Base-by-base conservation (phyloP, 305 asterid genomes). In the Rubia balearica region DNA sequence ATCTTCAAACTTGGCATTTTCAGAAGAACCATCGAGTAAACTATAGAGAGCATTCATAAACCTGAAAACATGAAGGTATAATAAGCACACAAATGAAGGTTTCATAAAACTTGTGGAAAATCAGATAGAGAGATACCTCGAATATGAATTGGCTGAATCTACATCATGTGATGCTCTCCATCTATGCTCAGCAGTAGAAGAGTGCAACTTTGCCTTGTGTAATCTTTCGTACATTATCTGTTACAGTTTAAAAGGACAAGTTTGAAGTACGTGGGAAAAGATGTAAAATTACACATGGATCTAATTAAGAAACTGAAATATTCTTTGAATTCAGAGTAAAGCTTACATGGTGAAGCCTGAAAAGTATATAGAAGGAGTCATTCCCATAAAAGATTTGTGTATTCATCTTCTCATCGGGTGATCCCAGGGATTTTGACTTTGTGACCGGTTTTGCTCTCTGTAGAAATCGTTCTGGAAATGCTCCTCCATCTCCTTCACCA, bases 261-360 rank as follows among this genome's bases (percentile, higher is more conserved):
- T 8, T 71, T 40, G 66, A 22, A 62, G 71, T 51, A 22, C 65
- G 68, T 65, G 61, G 63, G 5, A 71, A 51, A 59, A 61, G 40
- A 33, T 24, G 36, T 46, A 22, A 33, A 55, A 19, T 36, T 22
- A 77, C 13, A 43, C 6, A 61, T 19, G 49, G 71, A 76, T 42
- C 42, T 30, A 76, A 13, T 33, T 8, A 55, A 13, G 65, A 16
- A 65, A 57, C 71, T 65, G 71, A 53, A 53, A 67, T 60, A 7
- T 7, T 13, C 53, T 61, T 40, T 38, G 4, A 45, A 72, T 55
- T 9, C 36, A 59, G 63, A 78, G 56, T 60, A 65, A 51, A 57
- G 72, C 81, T 81, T 77, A 91, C 99, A 81, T 88, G 90, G 84
- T 94, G 98, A 78, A 91, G 97, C 89, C 95, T 84, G 80, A 91